phyloP scores from a whole-genome alignment of 345 rosid genomes.

The Eucalyptus sideroxylon region DNA sequence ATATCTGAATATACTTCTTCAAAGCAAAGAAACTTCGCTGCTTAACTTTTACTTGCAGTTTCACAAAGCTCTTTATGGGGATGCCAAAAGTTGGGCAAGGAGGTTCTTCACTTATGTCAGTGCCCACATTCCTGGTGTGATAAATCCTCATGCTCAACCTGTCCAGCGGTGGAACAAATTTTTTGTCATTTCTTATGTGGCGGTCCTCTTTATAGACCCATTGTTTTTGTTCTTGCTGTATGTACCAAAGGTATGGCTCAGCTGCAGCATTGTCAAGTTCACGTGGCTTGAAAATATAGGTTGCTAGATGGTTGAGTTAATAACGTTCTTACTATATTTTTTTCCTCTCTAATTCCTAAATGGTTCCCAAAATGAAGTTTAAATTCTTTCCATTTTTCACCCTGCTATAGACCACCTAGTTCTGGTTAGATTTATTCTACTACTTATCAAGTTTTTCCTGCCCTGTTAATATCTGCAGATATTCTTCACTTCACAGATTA shows the following conservation, averaged over 20 bases:
- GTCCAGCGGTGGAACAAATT: conserved; percentile 65
- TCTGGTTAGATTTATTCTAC: not conserved
- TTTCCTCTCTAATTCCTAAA: not conserved
- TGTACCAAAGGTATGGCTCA: conserved; percentile 31
- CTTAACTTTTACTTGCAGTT: conserved; percentile 19
- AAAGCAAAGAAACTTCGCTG: not conserved
- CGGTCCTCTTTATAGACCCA: conserved; percentile 76
- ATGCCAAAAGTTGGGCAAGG: conserved; percentile 77
- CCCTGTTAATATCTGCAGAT: not conserved
- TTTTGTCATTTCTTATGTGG: conserved; percentile 19
- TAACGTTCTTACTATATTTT: not conserved
- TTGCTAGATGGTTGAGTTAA: not conserved
- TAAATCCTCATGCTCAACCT: conserved; percentile 67
- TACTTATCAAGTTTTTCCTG: not conserved
- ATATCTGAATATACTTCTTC: not conserved
- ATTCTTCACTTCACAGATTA: not conserved
- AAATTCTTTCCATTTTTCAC: not conserved
- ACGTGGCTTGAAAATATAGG: not conserved
- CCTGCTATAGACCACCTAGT: not conserved
- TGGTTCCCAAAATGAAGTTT: not conserved
- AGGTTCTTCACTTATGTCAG: conserved; percentile 16
- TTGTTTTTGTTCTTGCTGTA: conserved; percentile 66
- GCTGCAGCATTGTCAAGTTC: not conserved
- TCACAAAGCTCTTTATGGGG: conserved; percentile 51
- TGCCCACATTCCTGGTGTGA: conserved; percentile 39